A percentile compares a stretch with the other conserved stretches of the same genome.
Conservation (phyloP, 495 filamentous ascomycete species). For the Glarea lozoyensis region DNA sequence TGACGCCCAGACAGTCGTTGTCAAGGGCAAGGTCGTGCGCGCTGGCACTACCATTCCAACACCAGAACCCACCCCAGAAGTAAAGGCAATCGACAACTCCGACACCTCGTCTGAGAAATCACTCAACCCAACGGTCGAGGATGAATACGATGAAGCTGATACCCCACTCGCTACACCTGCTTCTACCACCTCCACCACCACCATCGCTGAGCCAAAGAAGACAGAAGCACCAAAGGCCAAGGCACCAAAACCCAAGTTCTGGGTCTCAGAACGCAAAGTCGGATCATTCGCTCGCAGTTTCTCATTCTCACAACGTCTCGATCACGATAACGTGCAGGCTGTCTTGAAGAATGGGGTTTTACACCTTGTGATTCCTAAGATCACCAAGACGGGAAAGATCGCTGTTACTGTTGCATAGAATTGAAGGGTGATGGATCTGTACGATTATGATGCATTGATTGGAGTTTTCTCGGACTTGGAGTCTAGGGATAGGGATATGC, state of each 20-base stretch:
- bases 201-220: conserved; percentile 7
- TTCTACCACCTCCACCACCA: conserved; percentile 23
- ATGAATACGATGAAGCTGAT: conserved; percentile 26
- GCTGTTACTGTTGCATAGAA: conserved; percentile 18
- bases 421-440: no score
- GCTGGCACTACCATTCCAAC: conserved; percentile 33
- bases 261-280: conserved; percentile 68
- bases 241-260: conserved; percentile 51
- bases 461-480: no score
- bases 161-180: conserved; percentile 15
- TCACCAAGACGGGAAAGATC: conserved; percentile 12
- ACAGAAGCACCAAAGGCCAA: conserved; percentile 18
- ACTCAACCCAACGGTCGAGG: conserved; percentile 57
- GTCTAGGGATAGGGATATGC: no score
- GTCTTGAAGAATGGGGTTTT: conserved; percentile 67
- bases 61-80: no score
- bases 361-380: conserved; percentile 66
- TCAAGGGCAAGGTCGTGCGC: conserved; percentile 61
- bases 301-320: conserved; percentile 64
- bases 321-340: conserved; percentile 71
- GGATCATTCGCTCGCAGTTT: conserved; percentile 77
- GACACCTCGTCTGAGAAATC: conserved; percentile 25
- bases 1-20: conserved; percentile 64
- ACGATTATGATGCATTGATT: no score
- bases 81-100: conserved; percentile 16